Evolutionary conservation across 106 monocot species (phyloP).

Genomic region (Phalaenopsis equestris): DNA sequence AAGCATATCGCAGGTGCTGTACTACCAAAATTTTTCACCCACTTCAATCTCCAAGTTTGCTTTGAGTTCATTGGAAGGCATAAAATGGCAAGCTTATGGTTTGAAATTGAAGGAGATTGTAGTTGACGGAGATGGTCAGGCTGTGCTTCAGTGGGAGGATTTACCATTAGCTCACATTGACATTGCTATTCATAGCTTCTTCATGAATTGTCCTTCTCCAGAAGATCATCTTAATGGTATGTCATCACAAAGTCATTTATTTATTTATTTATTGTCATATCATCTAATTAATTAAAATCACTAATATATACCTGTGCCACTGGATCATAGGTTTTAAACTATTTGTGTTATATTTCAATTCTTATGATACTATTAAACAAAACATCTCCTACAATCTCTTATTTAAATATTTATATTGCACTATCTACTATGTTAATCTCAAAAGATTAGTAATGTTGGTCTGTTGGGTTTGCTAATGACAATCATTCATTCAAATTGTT

Average conservation of each 20-base stretch:
- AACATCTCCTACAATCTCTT: no score
- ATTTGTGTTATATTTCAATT: not conserved
- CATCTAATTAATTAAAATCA: no score
- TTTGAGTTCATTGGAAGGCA: slow-evolving; percentile 32
- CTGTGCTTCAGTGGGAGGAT: slow-evolving; percentile 55
- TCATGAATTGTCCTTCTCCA: slow-evolving; percentile 46
- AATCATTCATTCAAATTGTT: no score
- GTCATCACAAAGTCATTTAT: no score
- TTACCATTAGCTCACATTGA: slow-evolving; percentile 31
- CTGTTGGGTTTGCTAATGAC: no score
- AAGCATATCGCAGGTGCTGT: slow-evolving; percentile 42
- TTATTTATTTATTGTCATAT: no score
- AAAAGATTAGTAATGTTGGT: no score
- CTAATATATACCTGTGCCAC: no score
- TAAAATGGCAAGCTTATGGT: slow-evolving; percentile 69
- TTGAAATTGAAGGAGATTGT: slow-evolving; percentile 35
- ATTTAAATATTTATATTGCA: no score
- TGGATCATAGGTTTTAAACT: not conserved
- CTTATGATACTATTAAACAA: no score
- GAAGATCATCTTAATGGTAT: not conserved
- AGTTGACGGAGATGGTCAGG: slow-evolving; percentile 31
- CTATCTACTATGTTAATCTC: no score
- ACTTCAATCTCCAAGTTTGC: slow-evolving; percentile 25
- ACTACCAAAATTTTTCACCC: slow-evolving; percentile 58
- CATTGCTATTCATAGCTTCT: slow-evolving; percentile 63